Conservation (phyloP, 176 grass and related monocot genomes). For the Puya raimondii region DNA sequence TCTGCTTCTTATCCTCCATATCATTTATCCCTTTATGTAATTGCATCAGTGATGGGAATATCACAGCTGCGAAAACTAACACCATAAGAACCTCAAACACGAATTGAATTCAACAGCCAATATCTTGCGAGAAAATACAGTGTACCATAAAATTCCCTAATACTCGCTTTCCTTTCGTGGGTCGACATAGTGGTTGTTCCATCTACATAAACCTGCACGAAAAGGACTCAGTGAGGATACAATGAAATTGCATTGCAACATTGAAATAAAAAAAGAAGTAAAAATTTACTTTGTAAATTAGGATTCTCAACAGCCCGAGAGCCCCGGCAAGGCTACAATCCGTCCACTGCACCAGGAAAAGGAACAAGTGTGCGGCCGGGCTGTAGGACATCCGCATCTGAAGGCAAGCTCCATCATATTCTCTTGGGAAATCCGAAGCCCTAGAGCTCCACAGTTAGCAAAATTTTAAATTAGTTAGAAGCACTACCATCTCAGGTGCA, state of each 20-base stretch:
- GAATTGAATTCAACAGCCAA: not conserved
- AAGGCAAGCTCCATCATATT: slow-evolving; percentile 74
- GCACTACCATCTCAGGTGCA: not conserved
- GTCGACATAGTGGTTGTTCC: slow-evolving; percentile 90
- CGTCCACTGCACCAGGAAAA: slow-evolving; percentile 90
- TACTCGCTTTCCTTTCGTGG: slow-evolving; percentile 92
- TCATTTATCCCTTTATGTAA: slow-evolving; percentile 74
- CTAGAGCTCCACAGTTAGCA: slow-evolving; percentile 21
- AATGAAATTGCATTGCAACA: not conserved
- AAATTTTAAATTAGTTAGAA: not conserved
- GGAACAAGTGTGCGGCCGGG: slow-evolving; percentile 61
- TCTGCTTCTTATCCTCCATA: slow-evolving; percentile 67
- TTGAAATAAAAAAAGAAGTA: not conserved
- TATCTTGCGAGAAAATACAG: not conserved
- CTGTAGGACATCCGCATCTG: slow-evolving; percentile 97
- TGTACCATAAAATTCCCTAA: slow-evolving; percentile 89
- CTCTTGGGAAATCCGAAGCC: slow-evolving; percentile 75
- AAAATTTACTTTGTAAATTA: slow-evolving; percentile 61
- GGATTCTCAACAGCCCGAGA: slow-evolving; percentile 71
- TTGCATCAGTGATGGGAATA: slow-evolving; percentile 89
- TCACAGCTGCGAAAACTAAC: slow-evolving; percentile 41
- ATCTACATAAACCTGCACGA: slow-evolving; percentile 70
- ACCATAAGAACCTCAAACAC: not conserved
- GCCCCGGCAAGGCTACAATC: slow-evolving; percentile 89
- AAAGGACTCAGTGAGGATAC: not conserved